phyloP scores from a whole-genome alignment of 805 yeast genomes.

The Sugiyamaella marilandica region DNA sequence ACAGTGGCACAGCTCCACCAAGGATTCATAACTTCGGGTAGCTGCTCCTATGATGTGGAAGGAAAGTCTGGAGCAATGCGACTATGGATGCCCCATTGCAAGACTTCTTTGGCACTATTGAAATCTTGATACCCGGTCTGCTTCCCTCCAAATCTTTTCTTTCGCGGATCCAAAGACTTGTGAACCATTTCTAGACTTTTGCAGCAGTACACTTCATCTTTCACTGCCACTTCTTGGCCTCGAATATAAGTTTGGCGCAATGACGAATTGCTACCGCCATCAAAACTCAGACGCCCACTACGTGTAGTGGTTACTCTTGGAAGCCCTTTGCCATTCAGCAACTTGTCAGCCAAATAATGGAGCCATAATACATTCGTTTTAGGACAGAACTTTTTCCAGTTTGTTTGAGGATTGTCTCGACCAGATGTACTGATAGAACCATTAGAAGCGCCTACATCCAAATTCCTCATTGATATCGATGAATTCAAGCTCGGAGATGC shows the following conservation, averaged over 20 bases:
- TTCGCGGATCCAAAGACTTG: slow-evolving; percentile 25
- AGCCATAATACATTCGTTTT: slow-evolving; percentile 60
- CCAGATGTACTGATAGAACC: background rate
- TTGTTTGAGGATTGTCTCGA: slow-evolving; percentile 19
- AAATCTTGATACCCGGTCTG: slow-evolving; percentile 24
- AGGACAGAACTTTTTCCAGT: slow-evolving; percentile 46
- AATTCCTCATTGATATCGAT: background rate
- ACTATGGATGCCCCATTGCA: slow-evolving; percentile 23
- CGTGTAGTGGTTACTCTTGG: slow-evolving; percentile 16
- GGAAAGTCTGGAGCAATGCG: slow-evolving; percentile 11
- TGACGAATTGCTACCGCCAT: slow-evolving; percentile 20
- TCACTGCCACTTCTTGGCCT: slow-evolving; percentile 4
- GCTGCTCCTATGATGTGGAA: too few relatives aligned
- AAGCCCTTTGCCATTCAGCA: slow-evolving; percentile 40
- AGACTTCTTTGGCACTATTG: slow-evolving; percentile 21
- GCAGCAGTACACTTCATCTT: slow-evolving; percentile 22
- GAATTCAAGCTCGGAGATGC: background rate
- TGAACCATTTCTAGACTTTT: slow-evolving; percentile 19
- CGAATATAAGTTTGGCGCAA: slow-evolving; percentile 16
- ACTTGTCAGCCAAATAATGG: slow-evolving; percentile 51
- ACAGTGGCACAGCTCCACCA: too few relatives aligned
- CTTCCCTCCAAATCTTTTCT: slow-evolving; percentile 20
- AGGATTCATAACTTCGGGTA: too few relatives aligned
- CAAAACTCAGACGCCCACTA: slow-evolving; percentile 21
- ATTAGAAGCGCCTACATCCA: background rate